These are phyloP conservation scores for Hippophae tibetana DNA, from an alignment of 306 rosid species.

Conservation along the genomic window DNA sequence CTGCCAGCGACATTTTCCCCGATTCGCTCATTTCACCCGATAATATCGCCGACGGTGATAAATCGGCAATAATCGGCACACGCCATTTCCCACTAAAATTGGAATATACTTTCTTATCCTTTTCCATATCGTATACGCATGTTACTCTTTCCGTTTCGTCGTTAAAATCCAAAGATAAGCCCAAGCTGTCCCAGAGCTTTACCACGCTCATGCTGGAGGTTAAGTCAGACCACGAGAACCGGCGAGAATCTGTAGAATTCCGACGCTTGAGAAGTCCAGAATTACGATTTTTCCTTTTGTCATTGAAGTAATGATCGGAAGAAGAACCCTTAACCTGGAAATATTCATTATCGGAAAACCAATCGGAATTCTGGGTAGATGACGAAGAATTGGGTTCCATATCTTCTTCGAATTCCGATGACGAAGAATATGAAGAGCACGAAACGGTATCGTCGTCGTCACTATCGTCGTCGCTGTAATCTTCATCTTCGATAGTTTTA, in stretches of 20 bases:
- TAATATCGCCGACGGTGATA: slow-evolving; percentile 28
- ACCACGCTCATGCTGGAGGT: slow-evolving; percentile 55
- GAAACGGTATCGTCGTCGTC: slow-evolving; percentile 15
- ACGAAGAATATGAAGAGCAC: slow-evolving; percentile 19
- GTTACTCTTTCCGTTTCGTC: slow-evolving; percentile 14
- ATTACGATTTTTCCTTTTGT: slow-evolving; percentile 10
- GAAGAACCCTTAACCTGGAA: slow-evolving; percentile 31
- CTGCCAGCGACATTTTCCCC: slow-evolving; percentile 20
- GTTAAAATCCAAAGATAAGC: slow-evolving; percentile 37
- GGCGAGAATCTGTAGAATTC: slow-evolving; percentile 32
- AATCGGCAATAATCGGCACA: slow-evolving; percentile 12
- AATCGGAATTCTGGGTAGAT: slow-evolving; percentile 2
- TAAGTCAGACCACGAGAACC: slow-evolving; percentile 57
- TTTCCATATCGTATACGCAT: slow-evolving; percentile 23
- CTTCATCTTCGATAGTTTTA: slow-evolving; percentile 15
- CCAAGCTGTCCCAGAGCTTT: slow-evolving; percentile 62
- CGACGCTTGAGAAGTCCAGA: slow-evolving; percentile 19
- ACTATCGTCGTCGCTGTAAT: slow-evolving; percentile 11
- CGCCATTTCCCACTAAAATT: background rate
- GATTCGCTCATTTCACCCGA: slow-evolving; percentile 15
- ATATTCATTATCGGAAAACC: slow-evolving; percentile 23
- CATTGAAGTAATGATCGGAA: slow-evolving; percentile 11
- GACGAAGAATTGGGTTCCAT: background rate
- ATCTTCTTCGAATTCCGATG: slow-evolving; percentile 17
- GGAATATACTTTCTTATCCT: slow-evolving; percentile 18